Evolutionary conservation across 1,284 basidiomycete species (phyloP), one percentile per base, ranked within the genome.

Genomic region (Trichosporon inkin): DNA sequence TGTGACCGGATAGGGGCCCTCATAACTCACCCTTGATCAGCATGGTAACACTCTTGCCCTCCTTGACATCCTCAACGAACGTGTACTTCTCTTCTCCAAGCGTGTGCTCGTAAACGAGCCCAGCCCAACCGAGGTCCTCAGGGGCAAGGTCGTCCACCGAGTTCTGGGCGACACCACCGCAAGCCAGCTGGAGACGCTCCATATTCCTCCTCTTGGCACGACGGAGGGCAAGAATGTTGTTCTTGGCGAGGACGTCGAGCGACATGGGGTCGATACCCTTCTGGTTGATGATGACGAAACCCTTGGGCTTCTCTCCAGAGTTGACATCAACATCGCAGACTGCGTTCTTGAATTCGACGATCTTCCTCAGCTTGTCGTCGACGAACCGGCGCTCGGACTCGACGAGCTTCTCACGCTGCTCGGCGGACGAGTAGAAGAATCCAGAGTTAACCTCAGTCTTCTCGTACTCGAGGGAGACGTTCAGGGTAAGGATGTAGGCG

Each of bases 391-490:
- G 86, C 77, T 99, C 96, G 3, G 92, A 93, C 80, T 99, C 96
- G 63, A 99, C 93, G 13, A 99, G 87, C 81, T 98, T 99, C 80
- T 99, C 95, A 40, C 96, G 87, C 80, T 99, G 96, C 74, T 98
- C 96, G 13, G 96, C 90, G 2, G 92, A 94, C 4, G 93, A 97
- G 81, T 99, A 99, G 84, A 98, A 99, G 85, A 99, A 99, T 19
- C 93, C 88, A 52, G 96, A 98, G 82, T 99, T 99, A 77, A 99
- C 92, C 83, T 99, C 96, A 67, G 96, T 99, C 83, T 99, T 99
- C 79, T 99, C 96, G 78, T 99, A 99, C 79, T 99, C 96, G 68
- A 99, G 81, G 74, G 91, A 95, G 71, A 99, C 96, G 79, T 99
- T 99, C 71, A 99, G 82, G 22, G 91, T 99, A 66, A 99, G 81